Evolutionary conservation across 148 eudicot species (phyloP).

Genomic region (Chenopodium quinoa): DNA sequence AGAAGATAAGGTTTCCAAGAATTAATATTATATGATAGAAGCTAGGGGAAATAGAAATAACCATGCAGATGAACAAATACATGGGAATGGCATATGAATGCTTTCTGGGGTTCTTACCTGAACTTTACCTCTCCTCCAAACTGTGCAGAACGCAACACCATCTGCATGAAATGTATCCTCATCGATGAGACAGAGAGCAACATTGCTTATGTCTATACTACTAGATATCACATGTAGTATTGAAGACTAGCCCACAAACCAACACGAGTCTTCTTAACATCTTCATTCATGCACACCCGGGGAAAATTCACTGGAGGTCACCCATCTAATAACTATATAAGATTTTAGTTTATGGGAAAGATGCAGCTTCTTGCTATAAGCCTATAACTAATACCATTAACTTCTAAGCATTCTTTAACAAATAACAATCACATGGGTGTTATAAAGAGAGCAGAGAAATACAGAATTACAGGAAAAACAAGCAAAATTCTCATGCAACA

Average conservation of each 20-base stretch:
- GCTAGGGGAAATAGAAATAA: not conserved
- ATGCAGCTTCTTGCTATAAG: not conserved
- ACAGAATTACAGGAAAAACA: too few relatives aligned
- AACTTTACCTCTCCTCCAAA: slow-evolving; percentile 85
- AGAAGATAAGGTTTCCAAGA: not conserved
- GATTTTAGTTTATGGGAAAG: not conserved
- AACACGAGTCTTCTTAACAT: not conserved
- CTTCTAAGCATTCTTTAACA: not conserved
- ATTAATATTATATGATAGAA: not conserved
- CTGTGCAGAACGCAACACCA: slow-evolving; percentile 65
- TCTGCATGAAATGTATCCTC: slow-evolving; percentile 40
- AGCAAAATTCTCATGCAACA: too few relatives aligned
- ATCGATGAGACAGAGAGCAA: not conserved
- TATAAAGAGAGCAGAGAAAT: not conserved
- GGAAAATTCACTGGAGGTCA: not conserved
- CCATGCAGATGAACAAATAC: not conserved
- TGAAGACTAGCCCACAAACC: not conserved
- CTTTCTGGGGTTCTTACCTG: slow-evolving; percentile 45
- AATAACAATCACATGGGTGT: not conserved
- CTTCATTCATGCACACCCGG: not conserved
- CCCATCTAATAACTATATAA: not conserved
- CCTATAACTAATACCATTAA: not conserved
- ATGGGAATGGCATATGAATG: not conserved
- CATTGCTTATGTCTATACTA: not conserved
- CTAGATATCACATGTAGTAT: not conserved